Base-by-base conservation (phyloP, 176 grass and related monocot species). In the Puccinellia tenuiflora region DNA sequence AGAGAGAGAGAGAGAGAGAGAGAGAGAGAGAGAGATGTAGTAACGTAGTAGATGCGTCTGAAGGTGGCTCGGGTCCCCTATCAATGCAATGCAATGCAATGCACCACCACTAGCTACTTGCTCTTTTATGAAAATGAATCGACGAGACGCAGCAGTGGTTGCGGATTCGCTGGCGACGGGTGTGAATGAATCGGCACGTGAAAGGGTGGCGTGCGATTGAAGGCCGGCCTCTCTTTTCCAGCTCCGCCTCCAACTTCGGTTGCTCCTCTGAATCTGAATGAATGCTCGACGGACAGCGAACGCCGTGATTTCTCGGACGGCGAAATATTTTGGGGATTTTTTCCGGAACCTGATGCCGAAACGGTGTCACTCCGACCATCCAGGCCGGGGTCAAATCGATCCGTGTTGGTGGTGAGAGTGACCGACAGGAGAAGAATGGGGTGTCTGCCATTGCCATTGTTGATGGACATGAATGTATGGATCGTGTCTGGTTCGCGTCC, bases 101-200 rank as follows among this genome's bases (percentile, higher is more conserved):
- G 68, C 40, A 25, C 22, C 68, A 43, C 68, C 40, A 47, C 40
- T n/a, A n/a, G n/a, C n/a, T 28, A 1, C 25, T 10, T 2, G 24
- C 16, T 48, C 40, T 48, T 73, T 73, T 48, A 48, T 50, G 42
- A 72, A 72, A 46, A 20, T 47, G 42, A 20, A 63, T 63, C 60
- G 54, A 28, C 56, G 12, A 7, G 14, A 18, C 24, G 31, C 54
- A 62, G 51, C 13, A 65, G 68, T 55, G 68, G 85, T 55, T 66
- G 78, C 50, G 16, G 37, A 74, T 80, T 80, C 42, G 84, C 57
- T 76, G 85, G 78, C 78, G 76, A 53, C 9, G 62, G 61, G 33
- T 70, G 57, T 75, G 85, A 86, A 67, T 66, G 85, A 86, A 68
- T 66, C 28, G 52, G 77, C 85, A 81, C 71, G 85, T 86, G 85